A percentile compares a stretch with the other conserved stretches of the same genome.
Conservation (phyloP, 2,329 filamentous ascomycete species). For the Pseudocercospora crystallina region DNA sequence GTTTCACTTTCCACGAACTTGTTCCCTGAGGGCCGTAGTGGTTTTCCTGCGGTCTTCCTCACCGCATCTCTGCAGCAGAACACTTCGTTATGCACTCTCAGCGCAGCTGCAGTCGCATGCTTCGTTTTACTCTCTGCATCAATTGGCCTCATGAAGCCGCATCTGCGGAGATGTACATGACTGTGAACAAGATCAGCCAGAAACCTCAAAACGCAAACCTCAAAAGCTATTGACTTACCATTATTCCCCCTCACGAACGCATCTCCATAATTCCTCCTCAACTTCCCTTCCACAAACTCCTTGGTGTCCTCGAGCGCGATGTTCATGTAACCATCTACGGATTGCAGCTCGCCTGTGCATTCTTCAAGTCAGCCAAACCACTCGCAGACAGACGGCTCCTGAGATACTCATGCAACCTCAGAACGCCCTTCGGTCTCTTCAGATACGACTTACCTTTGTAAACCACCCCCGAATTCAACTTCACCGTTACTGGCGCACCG, state of each 20-base stretch:
- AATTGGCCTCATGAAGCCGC: conserved; percentile 19
- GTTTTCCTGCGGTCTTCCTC: no score
- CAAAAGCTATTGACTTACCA: conserved; percentile 52
- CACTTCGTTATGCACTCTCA: no score
- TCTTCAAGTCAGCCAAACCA: no score
- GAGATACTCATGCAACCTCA: not conserved
- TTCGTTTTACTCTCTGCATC: no score
- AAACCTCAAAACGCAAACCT: not conserved
- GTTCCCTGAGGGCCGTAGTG: no score
- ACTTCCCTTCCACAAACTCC: conserved; percentile 82
- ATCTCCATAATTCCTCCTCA: conserved; percentile 84
- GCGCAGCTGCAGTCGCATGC: no score
- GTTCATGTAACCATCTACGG: conserved; percentile 99
- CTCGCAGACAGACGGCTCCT: no score
- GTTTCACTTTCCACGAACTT: no score
- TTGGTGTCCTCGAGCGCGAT: conserved; percentile 95
- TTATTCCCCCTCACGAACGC: conserved; percentile 97
- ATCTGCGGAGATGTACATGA: conserved; percentile 71
- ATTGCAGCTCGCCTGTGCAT: conserved; percentile 82
- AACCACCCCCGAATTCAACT: conserved; percentile 96
- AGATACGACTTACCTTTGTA: conserved; percentile 72
- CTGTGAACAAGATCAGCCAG: conserved; percentile 39
- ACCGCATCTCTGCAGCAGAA: no score
- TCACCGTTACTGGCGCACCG: conserved; percentile 89
- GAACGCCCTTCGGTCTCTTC: not conserved